A percentile compares a stretch with the other conserved stretches of the same genome.
Evolutionary conservation across 805 yeast species (phyloP).

Genomic region (Cyberlindnera sargentensis): DNA sequence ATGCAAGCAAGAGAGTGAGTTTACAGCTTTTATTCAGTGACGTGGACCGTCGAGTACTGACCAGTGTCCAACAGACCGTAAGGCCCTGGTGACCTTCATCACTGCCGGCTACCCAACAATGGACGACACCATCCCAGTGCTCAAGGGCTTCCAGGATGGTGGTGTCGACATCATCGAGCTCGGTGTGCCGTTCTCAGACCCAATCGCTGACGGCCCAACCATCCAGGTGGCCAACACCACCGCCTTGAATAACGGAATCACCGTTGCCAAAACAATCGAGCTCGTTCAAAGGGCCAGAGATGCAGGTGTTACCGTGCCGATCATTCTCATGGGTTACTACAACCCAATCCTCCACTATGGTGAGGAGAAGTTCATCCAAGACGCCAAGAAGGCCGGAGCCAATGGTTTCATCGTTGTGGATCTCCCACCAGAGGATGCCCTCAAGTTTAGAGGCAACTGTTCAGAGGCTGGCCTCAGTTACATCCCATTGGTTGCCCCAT

Average conservation of each 20-base stretch:
- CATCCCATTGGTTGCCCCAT: slow-evolving; percentile 94
- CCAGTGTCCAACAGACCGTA: slow-evolving; percentile 40
- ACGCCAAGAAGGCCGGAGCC: slow-evolving; percentile 83
- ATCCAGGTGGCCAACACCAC: slow-evolving; percentile 81
- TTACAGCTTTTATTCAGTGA: background rate
- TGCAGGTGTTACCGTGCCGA: slow-evolving; percentile 81
- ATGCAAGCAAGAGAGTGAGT: slow-evolving; percentile 43
- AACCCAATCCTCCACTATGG: slow-evolving; percentile 90
- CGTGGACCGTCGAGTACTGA: background rate
- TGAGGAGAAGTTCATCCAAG: slow-evolving; percentile 73
- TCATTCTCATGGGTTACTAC: slow-evolving; percentile 95
- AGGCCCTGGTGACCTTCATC: slow-evolving; percentile 84
- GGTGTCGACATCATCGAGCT: slow-evolving; percentile 94
- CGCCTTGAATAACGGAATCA: slow-evolving; percentile 81
- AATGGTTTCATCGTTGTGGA: slow-evolving; percentile 94
- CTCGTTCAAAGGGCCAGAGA: slow-evolving; percentile 69
- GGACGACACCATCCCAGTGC: slow-evolving; percentile 80
- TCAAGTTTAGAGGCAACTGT: slow-evolving; percentile 73
- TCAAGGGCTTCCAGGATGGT: slow-evolving; percentile 86
- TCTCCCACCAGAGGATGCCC: slow-evolving; percentile 96
- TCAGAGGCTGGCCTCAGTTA: slow-evolving; percentile 65
- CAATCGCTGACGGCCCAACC: slow-evolving; percentile 98
- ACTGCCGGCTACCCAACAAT: slow-evolving; percentile 92
- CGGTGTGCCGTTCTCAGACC: slow-evolving; percentile 96
- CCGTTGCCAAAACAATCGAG: slow-evolving; percentile 61